These are phyloP conservation scores for Lepiota venenata DNA, from an alignment of 768 basidiomycete genomes.

Conservation along the genomic window DNA sequence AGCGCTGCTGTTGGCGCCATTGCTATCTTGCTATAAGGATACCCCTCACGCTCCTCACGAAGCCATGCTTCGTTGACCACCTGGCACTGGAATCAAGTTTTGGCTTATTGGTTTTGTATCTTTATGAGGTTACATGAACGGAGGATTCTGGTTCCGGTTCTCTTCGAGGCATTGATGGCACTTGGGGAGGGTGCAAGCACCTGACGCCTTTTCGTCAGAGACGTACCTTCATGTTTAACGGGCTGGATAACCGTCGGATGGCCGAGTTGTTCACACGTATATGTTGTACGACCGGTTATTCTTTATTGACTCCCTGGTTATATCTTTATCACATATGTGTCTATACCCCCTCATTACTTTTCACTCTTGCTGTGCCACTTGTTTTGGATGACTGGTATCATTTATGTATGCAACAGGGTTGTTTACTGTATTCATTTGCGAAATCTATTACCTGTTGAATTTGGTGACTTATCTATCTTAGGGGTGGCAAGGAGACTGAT, in stretches of 20 bases:
- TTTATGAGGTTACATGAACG: slow-evolving; percentile 1
- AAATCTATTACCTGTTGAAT: background rate
- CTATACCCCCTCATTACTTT: slow-evolving; percentile 8
- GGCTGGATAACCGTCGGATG: slow-evolving; percentile 7
- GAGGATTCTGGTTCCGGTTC: slow-evolving; percentile 3
- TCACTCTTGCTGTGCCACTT: background rate
- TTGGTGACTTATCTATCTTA: background rate
- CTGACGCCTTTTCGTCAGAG: slow-evolving; percentile 4
- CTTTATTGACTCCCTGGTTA: background rate
- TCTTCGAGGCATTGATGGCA: slow-evolving; percentile 6
- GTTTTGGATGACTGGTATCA: slow-evolving; percentile 3
- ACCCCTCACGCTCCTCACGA: slow-evolving; percentile 18
- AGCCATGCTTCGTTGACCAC: background rate
- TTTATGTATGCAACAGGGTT: background rate
- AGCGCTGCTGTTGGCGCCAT: slow-evolving; percentile 37
- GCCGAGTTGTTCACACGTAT: background rate
- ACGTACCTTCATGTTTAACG: slow-evolving; percentile 6
- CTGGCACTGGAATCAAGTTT: slow-evolving; percentile 2
- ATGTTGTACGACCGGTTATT: background rate
- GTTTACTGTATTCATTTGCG: too few relatives aligned
- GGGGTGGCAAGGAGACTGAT: too few relatives aligned
- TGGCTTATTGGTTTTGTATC: background rate
- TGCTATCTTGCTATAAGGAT: slow-evolving; percentile 34
- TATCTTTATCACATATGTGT: slow-evolving; percentile 4
- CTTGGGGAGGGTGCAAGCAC: slow-evolving; percentile 3